Evolutionary conservation across 1,284 basidiomycete genomes (phyloP), one percentile per base, ranked within the genome.

Genomic region (Tylopilus sp.): DNA sequence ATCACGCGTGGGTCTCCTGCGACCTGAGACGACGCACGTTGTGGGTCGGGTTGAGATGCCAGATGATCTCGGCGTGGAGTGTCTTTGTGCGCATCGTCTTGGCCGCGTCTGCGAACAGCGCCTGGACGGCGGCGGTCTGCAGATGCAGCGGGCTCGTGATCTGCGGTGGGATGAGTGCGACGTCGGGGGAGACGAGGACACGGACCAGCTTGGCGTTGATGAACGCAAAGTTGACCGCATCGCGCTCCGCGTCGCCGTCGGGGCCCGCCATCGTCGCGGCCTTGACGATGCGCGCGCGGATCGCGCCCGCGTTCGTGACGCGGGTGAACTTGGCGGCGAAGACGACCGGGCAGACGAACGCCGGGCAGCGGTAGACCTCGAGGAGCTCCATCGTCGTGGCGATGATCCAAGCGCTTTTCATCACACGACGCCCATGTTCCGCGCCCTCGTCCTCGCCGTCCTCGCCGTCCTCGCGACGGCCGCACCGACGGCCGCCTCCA

Each of bases 51-150:
- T 88, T 91, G 42, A 97, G 76, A 19, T 81, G 75, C 78, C 88
- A 92, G 13, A 97, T 76, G 48, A 97, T 80, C 69, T 97, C 94
- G 0, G 90, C 92, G 67, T 96, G 91, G 0, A 92, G 74, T 0
- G 89, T 88, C 70, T 86, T 88, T 4, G 91, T 92, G 43, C 85
- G 77, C 53, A 93, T 72, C 0, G 72, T 60, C 19, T 73, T 74
- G 40, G 84, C 79, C 2, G 79, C 70, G n/a, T 82, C 78, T 1
- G 90, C 82, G 13, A 95, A 74, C 7, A 92, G 75, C 0, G 94
- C 88, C 60, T 93, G 88, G 48, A 87, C 80, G 10, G 93, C 78
- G 0, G 90, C 94, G 0, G 89, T 92, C 63, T 88, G 82, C 8
- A 96, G 74, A 67, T 95, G 92, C 47, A 85, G 62, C 14, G 74